Evolutionary conservation across 2,329 filamentous ascomycete species (phyloP).

Genomic region (Botrytis fragariae): DNA sequence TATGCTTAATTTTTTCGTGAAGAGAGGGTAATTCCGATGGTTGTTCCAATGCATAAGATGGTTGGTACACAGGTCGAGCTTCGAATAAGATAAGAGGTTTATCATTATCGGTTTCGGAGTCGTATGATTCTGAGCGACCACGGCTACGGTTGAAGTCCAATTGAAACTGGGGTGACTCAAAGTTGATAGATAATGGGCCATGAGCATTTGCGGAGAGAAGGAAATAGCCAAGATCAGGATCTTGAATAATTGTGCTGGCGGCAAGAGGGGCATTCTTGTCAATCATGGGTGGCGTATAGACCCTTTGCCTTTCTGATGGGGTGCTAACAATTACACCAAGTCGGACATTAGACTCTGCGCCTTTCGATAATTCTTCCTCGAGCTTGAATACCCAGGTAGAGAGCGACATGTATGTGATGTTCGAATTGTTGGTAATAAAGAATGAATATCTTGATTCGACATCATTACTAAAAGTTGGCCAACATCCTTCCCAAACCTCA

Average conservation of each 20-base stretch:
- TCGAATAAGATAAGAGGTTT: slow-evolving; percentile 55
- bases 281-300: slow-evolving; percentile 54
- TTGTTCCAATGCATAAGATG: slow-evolving; percentile 58
- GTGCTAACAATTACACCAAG: slow-evolving; percentile 21
- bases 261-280: slow-evolving; percentile 48
- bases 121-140: slow-evolving; percentile 45
- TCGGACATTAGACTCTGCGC: slow-evolving; percentile 45
- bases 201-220: slow-evolving; percentile 58
- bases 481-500: slow-evolving; percentile 56
- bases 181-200: slow-evolving; percentile 57
- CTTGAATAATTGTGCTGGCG: slow-evolving; percentile 53
- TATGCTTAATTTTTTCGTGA: slow-evolving; percentile 56
- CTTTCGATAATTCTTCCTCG: slow-evolving; percentile 58
- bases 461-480: slow-evolving; percentile 63
- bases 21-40: slow-evolving; percentile 55
- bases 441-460: slow-evolving; percentile 61
- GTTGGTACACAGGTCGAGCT: slow-evolving; percentile 65
- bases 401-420: slow-evolving; percentile 59
- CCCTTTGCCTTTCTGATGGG: slow-evolving; percentile 46
- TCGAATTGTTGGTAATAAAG: slow-evolving; percentile 59
- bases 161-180: slow-evolving; percentile 56
- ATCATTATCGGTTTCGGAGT: slow-evolving; percentile 42
- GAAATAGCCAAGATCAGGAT: slow-evolving; percentile 64
- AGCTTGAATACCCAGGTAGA: slow-evolving; percentile 63
- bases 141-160: slow-evolving; percentile 45